Percentiles rank a stretch among this genome's conserved stretches.
These are phyloP conservation scores for Saccharomycopsis hybrid DNA, from an alignment of 1,139 yeast genomes.

Conservation along the genomic window DNA sequence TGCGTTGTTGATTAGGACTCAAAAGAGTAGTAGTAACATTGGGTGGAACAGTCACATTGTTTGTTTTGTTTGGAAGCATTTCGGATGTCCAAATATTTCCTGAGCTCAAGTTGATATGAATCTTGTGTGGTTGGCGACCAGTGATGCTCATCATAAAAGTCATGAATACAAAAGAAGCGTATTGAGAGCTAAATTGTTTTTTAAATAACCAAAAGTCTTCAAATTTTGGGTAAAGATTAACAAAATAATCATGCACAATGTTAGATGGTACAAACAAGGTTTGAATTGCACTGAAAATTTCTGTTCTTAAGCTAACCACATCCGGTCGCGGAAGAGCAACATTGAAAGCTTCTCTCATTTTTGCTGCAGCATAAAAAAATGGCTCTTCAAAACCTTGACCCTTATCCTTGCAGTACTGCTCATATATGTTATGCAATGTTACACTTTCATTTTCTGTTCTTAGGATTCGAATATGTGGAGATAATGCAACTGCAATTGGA, in stretches of 20 bases:
- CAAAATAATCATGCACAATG: constrained; percentile 64
- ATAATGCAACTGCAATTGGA: constrained; percentile 88
- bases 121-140: constrained; percentile 90
- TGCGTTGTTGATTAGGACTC: constrained; percentile 29
- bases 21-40: constrained; percentile 1
- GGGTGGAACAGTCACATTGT: constrained; percentile 9
- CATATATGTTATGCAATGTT: constrained; percentile 83
- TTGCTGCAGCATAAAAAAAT: constrained; percentile 47
- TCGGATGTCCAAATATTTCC: constrained; percentile 95
- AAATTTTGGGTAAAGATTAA: constrained; percentile 63
- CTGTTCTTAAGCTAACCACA: constrained; percentile 79
- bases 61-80: constrained; percentile 79
- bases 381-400: constrained; percentile 86
- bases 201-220: constrained; percentile 98
- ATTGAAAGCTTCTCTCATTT: constrained; percentile 66
- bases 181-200: constrained; percentile 90
- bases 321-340: constrained; percentile 93
- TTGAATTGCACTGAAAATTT: constrained; percentile 85
- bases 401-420: constrained; percentile 70
- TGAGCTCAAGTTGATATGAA: constrained; percentile 70
- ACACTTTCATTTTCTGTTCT: constrained; percentile 75
- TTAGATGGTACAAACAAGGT: constrained; percentile 81
- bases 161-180: constrained; percentile 90
- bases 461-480: constrained; percentile 90
- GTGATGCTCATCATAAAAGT: constrained; percentile 94